A percentile compares a stretch with the other conserved stretches of the same genome.
phyloP scores from a whole-genome alignment of 306 rosid species.

The Sophora flavescens region DNA sequence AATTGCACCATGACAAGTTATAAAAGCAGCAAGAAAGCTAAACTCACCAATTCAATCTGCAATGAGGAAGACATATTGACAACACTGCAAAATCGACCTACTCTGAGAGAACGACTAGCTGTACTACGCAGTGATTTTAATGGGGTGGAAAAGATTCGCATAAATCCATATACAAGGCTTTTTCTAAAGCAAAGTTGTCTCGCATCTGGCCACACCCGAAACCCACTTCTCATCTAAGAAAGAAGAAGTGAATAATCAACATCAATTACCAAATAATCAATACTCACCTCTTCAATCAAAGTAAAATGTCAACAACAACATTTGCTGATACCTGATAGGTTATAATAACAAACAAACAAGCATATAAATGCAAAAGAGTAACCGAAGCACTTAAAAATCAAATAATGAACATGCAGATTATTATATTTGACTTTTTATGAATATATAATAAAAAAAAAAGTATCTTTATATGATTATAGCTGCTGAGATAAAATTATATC shows the following conservation, averaged over 20 bases:
- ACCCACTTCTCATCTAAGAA: constrained; percentile 71
- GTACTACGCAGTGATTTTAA: constrained; percentile 86
- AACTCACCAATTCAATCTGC: constrained; percentile 97
- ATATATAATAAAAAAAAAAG: too few species aligned
- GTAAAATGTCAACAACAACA: background rate
- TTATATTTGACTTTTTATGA: background rate
- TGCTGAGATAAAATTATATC: constrained; percentile 2
- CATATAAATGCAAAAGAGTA: constrained; percentile 2
- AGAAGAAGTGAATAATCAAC: constrained; percentile 33
- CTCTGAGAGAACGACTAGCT: constrained; percentile 87
- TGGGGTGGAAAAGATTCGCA: constrained; percentile 76
- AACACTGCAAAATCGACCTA: constrained; percentile 86
- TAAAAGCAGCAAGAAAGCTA: constrained; percentile 20
- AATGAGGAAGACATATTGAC: constrained; percentile 76
- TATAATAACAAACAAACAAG: background rate
- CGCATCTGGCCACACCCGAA: constrained; percentile 76
- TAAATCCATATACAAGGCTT: constrained; percentile 79
- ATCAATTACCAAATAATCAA: constrained; percentile 29
- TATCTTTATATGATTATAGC: constrained; percentile 24
- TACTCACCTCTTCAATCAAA: background rate
- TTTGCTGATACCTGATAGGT: constrained; percentile 14
- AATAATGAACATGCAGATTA: background rate
- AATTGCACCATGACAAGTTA: constrained; percentile 1
- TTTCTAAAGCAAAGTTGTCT: constrained; percentile 79
- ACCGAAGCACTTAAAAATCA: constrained; percentile 8